Evolutionary conservation across 805 yeast genomes (phyloP).

Genomic region (Wickerhamiella hasegawae): DNA sequence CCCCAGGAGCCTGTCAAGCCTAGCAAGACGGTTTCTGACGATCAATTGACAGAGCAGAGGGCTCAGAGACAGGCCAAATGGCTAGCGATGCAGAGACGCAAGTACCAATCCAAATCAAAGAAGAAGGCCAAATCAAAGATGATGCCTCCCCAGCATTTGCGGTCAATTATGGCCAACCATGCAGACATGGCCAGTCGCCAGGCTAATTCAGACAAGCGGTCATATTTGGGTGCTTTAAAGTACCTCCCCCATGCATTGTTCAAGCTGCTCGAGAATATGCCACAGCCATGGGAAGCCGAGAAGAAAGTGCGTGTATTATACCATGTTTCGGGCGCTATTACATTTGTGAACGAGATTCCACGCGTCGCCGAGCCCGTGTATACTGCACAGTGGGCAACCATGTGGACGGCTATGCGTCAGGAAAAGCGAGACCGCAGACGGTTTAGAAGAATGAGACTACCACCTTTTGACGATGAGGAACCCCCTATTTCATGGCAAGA

Average conservation of each 20-base stretch:
- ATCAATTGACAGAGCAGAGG: constrained; percentile 25
- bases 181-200: constrained; percentile 70
- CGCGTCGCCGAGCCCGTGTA: constrained; percentile 85
- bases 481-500: constrained; percentile 80
- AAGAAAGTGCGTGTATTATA: constrained; percentile 80
- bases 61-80: constrained; percentile 29
- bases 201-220: constrained; percentile 68
- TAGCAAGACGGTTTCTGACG: not conserved
- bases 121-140: constrained; percentile 40
- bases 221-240: constrained; percentile 80
- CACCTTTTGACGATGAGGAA: constrained; percentile 96
- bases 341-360: constrained; percentile 86
- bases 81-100: constrained; percentile 44
- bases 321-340: constrained; percentile 84
- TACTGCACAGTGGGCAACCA: constrained; percentile 87
- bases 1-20: too few relatives aligned
- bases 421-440: constrained; percentile 84
- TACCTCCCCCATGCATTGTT: constrained; percentile 91
- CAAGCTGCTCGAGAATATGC: constrained; percentile 87
- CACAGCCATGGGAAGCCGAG: constrained; percentile 91
- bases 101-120: constrained; percentile 20
- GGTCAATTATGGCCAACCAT: constrained; percentile 70
- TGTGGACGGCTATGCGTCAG: constrained; percentile 85
- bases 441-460: constrained; percentile 83
- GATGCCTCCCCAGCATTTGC: constrained; percentile 82